Percentiles rank a stretch among this genome's conserved stretches.
These are phyloP conservation scores for Rhizoctonia solani DNA, from an alignment of 1,284 basidiomycete genomes.

Conservation along the genomic window DNA sequence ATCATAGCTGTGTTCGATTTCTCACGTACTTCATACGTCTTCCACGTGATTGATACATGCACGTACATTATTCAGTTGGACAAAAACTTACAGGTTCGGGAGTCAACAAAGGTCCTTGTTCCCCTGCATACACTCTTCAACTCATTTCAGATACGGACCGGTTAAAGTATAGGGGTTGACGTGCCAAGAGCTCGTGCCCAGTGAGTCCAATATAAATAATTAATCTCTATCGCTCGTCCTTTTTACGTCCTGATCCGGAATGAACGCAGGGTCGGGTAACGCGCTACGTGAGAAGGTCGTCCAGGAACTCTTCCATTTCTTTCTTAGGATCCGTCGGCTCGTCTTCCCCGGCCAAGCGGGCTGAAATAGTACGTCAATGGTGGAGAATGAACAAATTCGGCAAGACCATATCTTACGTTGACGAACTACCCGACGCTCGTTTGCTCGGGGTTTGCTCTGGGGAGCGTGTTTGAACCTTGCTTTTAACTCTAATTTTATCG, in stretches of 20 bases:
- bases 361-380: neutral
- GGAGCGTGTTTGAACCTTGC: constrained; percentile 63
- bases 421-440: constrained; percentile 20
- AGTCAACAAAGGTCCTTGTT: too few species aligned
- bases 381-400: neutral
- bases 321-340: constrained; percentile 54
- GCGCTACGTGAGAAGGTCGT: constrained; percentile 59
- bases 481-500: constrained; percentile 61
- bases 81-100: too few species aligned
- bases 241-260: neutral
- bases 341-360: constrained; percentile 10
- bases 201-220: neutral
- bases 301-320: constrained; percentile 73
- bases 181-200: neutral
- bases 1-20: neutral
- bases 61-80: too few species aligned
- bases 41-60: neutral
- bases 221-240: neutral
- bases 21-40: too few species aligned
- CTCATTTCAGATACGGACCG: too few species aligned
- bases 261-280: neutral
- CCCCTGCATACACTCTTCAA: too few species aligned
- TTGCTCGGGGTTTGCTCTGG: constrained; percentile 5
- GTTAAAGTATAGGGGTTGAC: neutral
- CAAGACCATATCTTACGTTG: constrained; percentile 6